Percentiles rank a stretch among this genome's conserved stretches.
Evolutionary conservation across 371 early-diverging fungal species (phyloP).

Genomic region (Haplosporangium sp.): DNA sequence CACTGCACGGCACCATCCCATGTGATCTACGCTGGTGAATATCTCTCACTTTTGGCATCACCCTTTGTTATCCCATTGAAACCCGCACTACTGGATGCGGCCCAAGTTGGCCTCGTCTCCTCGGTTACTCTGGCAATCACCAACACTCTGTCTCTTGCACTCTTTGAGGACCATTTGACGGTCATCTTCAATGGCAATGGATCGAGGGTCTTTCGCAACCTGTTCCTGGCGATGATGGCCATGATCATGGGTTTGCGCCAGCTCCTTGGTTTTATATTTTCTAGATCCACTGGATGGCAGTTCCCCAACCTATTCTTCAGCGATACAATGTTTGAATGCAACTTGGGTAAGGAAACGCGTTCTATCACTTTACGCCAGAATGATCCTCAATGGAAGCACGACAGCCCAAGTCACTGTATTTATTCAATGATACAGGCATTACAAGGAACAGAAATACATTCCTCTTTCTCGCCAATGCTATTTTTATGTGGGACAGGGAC

Average conservation of each 20-base stretch:
- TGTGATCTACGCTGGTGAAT: constrained; percentile 26
- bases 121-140: constrained; percentile 23
- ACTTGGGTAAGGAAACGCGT: constrained; percentile 62
- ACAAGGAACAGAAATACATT: no score
- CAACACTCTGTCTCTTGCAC: constrained; percentile 37
- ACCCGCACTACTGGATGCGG: constrained; percentile 24
- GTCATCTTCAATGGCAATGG: constrained; percentile 28
- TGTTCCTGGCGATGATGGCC: constrained; percentile 40
- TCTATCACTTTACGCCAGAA: not conserved
- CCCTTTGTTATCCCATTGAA: constrained; percentile 46
- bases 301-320: constrained; percentile 69
- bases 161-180: constrained; percentile 52
- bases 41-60: constrained; percentile 30
- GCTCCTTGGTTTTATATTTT: constrained; percentile 63
- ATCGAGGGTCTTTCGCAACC: constrained; percentile 41
- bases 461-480: no score
- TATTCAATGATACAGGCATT: no score
- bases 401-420: not conserved
- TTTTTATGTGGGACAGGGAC: no score
- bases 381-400: not conserved
- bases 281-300: constrained; percentile 67
- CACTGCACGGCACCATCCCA: constrained; percentile 44
- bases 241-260: constrained; percentile 54
- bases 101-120: constrained; percentile 17
- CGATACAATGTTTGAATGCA: constrained; percentile 70